Base-by-base conservation (phyloP, 495 filamentous ascomycete species). In the Aspergillus baeticus region DNA sequence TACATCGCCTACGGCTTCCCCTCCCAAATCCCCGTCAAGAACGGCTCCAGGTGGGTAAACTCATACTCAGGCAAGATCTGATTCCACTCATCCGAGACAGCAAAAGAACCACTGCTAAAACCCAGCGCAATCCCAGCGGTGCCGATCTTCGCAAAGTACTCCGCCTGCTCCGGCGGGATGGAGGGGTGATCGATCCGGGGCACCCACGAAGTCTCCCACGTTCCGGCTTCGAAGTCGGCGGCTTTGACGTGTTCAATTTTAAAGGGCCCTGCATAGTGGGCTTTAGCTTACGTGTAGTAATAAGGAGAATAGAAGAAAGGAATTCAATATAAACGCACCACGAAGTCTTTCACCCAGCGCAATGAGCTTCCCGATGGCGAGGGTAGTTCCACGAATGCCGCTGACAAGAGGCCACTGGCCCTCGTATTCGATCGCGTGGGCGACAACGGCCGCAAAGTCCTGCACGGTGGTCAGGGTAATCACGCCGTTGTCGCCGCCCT, bases 381-480 rank as follows among this genome's bases (percentile, higher is more conserved):
- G 23, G 17, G 55, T 62, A 31, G 69, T 74, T 8, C 83, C 83
- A 23, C 61, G 54, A 47, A 86, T 80, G 5, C 82, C 83, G 2
- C 82, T 74, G n/a, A 73, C 54, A 14, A 66, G 60, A 5, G 83
- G 83, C 83, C 83, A 86, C 60, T 73, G 71, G 18, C 80, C 82
- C 14, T 80, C 72, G 48, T 72, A 81, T 0, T 83, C 81, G 22
- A 85, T 63, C 2, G 82, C 82, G 55, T 51, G 42, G 38, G 68
- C 74, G 0, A 87, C 73, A 0, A 83, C 63, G 2, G 58, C 58
- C 15, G 78, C 73, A 8, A 80, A 1, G 61, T 84, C 82, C 4
- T 68, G 50, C 0, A 75, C 72, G 0, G 79, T 74, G 31, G 74
- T 84, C 6, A 78, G 50, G 5, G 73, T 80, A 6, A 85, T 71